Base-by-base conservation (phyloP, 768 basidiomycete genomes). In the Panellus pusillus region DNA sequence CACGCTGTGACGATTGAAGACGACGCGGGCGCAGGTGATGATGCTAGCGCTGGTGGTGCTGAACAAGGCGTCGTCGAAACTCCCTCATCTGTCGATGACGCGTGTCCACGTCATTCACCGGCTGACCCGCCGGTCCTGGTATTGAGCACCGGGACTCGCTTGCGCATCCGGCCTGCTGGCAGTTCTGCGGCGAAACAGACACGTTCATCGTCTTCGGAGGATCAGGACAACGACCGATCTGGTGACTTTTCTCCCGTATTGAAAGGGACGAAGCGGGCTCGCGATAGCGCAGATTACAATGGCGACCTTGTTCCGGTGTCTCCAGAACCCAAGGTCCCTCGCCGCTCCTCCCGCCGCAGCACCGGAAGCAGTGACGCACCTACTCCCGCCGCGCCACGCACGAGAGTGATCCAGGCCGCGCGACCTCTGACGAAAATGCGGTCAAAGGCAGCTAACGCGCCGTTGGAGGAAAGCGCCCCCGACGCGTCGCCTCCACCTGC, bases 161-260 rank as follows among this genome's bases (percentile, higher is more conserved):
- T 80, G 40, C 75, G 80, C 52, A 71, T 80, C 50, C 80, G 80
- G 53, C 76, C 80, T 0, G 74, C 79, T 31, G 65, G 66, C 19
- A 44, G 37, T 24, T 29, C 18, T 9, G 5, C 45, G 24, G 45
- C 39, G 19, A 39, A 35, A 40, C 45, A 36, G 18, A 17, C n/a
- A 14, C 3, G 32, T 3, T 35, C 32, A 11, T 8, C 15, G 9
- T 35, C 15, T 35, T 44, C 6, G 31, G 54, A 61, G 8, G 53
- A 55, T 43, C 50, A 50, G 27, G 54, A 56, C 27, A 52, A 53
- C 48, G 59, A 60, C 51, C 39, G 31, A n/a, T 60, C 59, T 17
- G 55, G 51, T 28, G 54, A 56, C 29, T 60, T 56, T 32, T 39
- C 50, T 19, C 51, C 48, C 9, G 28, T 36, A 6, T 29, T 42